These are phyloP conservation scores for Canna indica DNA, from an alignment of 176 grass and related monocot genomes.

Conservation along the genomic window DNA sequence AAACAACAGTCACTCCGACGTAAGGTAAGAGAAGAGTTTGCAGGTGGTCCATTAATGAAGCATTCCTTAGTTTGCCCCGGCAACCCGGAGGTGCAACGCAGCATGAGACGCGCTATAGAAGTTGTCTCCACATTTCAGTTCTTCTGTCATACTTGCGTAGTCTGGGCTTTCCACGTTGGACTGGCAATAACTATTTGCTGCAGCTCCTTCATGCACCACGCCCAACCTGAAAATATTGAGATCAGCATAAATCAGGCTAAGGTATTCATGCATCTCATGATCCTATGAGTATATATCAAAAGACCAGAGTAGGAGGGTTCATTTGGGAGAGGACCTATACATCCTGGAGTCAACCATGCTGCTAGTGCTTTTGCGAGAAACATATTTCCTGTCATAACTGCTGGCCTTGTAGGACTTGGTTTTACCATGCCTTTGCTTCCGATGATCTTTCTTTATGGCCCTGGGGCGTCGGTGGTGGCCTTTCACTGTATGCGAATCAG, in stretches of 20 bases:
- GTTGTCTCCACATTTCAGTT: constrained; percentile 3
- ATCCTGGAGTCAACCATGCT: constrained; percentile 20
- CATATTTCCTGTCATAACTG: constrained; percentile 51
- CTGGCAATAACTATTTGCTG: not conserved
- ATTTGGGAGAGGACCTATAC: not conserved
- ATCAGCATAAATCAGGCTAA: not conserved
- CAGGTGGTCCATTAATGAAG: not conserved
- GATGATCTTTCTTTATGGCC: constrained; percentile 47
- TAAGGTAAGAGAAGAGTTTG: not conserved
- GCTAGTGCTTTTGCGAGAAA: constrained; percentile 29
- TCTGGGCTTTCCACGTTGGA: not conserved
- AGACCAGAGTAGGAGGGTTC: too few species aligned
- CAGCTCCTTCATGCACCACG: not conserved
- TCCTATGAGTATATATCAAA: not conserved
- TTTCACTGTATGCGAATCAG: constrained; percentile 63
- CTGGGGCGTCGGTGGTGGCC: constrained; percentile 21
- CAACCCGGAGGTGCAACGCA: not conserved
- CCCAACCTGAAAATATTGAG: constrained; percentile 2
- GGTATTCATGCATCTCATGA: not conserved
- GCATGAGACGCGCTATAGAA: not conserved
- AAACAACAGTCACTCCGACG: too few species aligned
- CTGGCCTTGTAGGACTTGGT: constrained; percentile 34
- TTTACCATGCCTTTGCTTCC: constrained; percentile 45
- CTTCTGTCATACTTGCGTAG: not conserved
- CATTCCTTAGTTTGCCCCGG: not conserved